Percentiles rank a stretch among this genome's conserved stretches.
These are phyloP conservation scores for Didymella lethalis DNA, from an alignment of 2,329 filamentous ascomycete species.

Conservation along the genomic window DNA sequence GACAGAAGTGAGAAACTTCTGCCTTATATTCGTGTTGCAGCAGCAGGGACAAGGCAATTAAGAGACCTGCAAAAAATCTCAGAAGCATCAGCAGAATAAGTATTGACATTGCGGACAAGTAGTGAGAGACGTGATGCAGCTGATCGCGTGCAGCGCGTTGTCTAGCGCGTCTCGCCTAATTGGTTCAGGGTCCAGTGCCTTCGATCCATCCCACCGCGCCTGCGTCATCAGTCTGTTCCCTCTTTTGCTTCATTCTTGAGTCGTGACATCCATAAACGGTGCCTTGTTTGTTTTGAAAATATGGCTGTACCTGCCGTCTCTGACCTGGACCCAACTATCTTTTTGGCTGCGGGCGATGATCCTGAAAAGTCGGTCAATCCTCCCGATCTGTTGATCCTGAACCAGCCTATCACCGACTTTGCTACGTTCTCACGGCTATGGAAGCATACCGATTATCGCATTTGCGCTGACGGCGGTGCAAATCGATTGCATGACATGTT, in stretches of 20 bases:
- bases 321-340: constrained; percentile 37
- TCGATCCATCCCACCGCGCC: background rate
- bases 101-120: background rate
- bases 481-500: constrained; percentile 72
- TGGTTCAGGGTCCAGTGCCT: constrained; percentile 3
- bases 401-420: constrained; percentile 55
- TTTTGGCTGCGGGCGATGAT: constrained; percentile 33
- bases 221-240: constrained; percentile 3
- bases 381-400: constrained; percentile 56
- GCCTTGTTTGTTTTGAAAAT: constrained; percentile 1
- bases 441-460: constrained; percentile 65
- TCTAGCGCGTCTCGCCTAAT: constrained; percentile 21
- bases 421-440: constrained; percentile 59
- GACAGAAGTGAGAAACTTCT: background rate
- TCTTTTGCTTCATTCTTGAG: constrained; percentile 2
- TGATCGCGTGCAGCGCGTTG: background rate
- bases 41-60: background rate
- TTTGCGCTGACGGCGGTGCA: constrained; percentile 92
- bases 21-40: background rate
- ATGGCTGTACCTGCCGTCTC: constrained; percentile 28
- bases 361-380: constrained; percentile 27
- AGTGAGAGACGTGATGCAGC: background rate
- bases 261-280: background rate
- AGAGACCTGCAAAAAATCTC: background rate
- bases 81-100: background rate